phyloP scores from a whole-genome alignment of 352 stramenopile genomes.

The Phytophthora fragariaefolia region DNA sequence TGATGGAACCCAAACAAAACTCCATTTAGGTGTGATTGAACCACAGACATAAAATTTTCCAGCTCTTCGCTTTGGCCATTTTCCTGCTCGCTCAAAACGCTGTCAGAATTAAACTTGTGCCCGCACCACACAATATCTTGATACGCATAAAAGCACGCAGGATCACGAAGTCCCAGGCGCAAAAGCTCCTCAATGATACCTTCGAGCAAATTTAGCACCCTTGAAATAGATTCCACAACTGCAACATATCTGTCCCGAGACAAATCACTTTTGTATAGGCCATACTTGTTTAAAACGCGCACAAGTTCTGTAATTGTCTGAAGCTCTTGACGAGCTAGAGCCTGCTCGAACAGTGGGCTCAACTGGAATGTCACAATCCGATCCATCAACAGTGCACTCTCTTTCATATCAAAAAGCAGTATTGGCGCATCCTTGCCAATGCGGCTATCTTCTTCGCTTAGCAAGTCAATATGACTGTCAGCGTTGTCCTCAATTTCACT shows the following conservation, averaged over 20 bases:
- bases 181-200: constrained; percentile 62
- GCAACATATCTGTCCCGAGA: constrained; percentile 21
- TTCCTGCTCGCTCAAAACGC: constrained; percentile 5
- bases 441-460: constrained; percentile 63
- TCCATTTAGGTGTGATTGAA: constrained; percentile 71
- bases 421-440: constrained; percentile 82
- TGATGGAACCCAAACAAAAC: constrained; percentile 80
- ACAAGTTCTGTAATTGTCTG: constrained; percentile 63
- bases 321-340: constrained; percentile 69
- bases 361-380: constrained; percentile 82
- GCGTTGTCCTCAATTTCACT: constrained; percentile 68
- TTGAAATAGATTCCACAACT: constrained; percentile 39
- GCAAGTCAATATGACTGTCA: constrained; percentile 57
- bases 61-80: constrained; percentile 43
- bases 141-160: constrained; percentile 75
- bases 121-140: constrained; percentile 90
- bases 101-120: constrained; percentile 52
- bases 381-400: constrained; percentile 67
- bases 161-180: constrained; percentile 61
- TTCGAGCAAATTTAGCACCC: constrained; percentile 54
- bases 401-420: constrained; percentile 83
- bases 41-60: constrained; percentile 49
- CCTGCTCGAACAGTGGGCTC: constrained; percentile 75
- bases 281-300: constrained; percentile 62
- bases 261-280: constrained; percentile 27